Evolutionary conservation across 495 filamentous ascomycete species (phyloP).

Genomic region (Tuber magnatum): DNA sequence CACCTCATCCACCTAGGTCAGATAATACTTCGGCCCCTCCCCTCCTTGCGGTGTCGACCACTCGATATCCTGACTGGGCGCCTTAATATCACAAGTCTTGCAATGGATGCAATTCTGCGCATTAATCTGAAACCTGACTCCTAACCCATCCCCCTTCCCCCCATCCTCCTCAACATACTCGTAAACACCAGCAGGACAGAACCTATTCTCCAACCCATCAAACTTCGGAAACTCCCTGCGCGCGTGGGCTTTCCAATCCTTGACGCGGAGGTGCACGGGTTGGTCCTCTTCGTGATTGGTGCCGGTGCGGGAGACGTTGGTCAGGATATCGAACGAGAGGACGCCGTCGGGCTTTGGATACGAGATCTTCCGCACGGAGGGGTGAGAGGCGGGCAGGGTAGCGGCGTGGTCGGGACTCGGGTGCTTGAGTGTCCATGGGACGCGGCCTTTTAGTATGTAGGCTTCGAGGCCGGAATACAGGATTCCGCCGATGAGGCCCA

Average conservation of each 20-base stretch:
- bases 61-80: slow-evolving; percentile 90
- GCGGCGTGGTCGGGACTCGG: slow-evolving; percentile 62
- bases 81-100: slow-evolving; percentile 99
- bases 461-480: slow-evolving; percentile 91
- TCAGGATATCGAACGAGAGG: slow-evolving; percentile 91
- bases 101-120: slow-evolving; percentile 97
- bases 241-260: slow-evolving; percentile 88
- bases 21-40: slow-evolving; percentile 91
- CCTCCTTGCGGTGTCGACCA: slow-evolving; percentile 94
- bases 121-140: slow-evolving; percentile 95
- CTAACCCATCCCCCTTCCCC: slow-evolving; percentile 54
- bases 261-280: slow-evolving; percentile 87
- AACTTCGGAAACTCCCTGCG: slow-evolving; percentile 74
- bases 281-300: slow-evolving; percentile 99
- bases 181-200: slow-evolving; percentile 98
- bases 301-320: slow-evolving; percentile 83
- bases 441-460: slow-evolving; percentile 72
- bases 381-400: slow-evolving; percentile 67
- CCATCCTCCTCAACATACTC: slow-evolving; percentile 90
- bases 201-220: slow-evolving; percentile 92
- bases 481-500: slow-evolving; percentile 82
- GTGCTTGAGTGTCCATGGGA: slow-evolving; percentile 92
- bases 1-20: slow-evolving; percentile 54
- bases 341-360: slow-evolving; percentile 95
- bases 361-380: slow-evolving; percentile 59